These are phyloP conservation scores for Candida morakotiae DNA, from an alignment of 805 yeast species.

Conservation along the genomic window DNA sequence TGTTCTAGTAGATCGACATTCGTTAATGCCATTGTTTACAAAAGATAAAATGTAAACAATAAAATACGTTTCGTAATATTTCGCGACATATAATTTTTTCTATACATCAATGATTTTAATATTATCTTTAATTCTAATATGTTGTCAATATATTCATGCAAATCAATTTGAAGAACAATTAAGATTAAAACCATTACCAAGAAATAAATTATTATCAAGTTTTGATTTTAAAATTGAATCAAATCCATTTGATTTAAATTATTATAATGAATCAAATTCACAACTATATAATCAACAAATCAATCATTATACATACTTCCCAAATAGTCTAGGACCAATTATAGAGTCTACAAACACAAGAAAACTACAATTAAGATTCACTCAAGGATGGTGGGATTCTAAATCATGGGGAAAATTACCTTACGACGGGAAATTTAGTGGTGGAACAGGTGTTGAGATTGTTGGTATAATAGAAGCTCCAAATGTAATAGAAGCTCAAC, in stretches of 20 bases:
- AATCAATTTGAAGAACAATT: conserved; percentile 45
- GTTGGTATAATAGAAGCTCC: conserved; percentile 81
- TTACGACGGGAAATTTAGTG: conserved; percentile 61
- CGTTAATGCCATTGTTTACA: background rate
- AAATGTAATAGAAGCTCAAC: conserved; percentile 48
- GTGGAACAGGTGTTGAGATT: conserved; percentile 94
- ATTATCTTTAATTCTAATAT: conserved; percentile 3
- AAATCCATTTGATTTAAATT: conserved; percentile 27
- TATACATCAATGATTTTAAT: background rate
- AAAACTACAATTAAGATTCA: conserved; percentile 78
- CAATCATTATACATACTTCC: conserved; percentile 64
- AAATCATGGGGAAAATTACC: conserved; percentile 85
- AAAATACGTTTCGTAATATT: background rate
- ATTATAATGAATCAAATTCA: conserved; percentile 13
- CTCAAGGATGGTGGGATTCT: conserved; percentile 95
- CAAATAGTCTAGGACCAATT: conserved; percentile 76
- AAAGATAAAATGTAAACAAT: conserved; percentile 4
- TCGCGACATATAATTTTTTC: background rate
- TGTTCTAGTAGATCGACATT: conserved; percentile 22
- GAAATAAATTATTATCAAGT: conserved; percentile 63
- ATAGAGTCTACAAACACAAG: conserved; percentile 61
- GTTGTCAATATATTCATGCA: background rate
- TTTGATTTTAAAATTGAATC: conserved; percentile 68
- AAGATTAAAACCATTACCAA: conserved; percentile 65
- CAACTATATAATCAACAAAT: conserved; percentile 3